A percentile compares a stretch with the other conserved stretches of the same genome.
Evolutionary conservation across 192 early-diverging fungal genomes (phyloP).

Genomic region (Phlyctochytrium arcticum): DNA sequence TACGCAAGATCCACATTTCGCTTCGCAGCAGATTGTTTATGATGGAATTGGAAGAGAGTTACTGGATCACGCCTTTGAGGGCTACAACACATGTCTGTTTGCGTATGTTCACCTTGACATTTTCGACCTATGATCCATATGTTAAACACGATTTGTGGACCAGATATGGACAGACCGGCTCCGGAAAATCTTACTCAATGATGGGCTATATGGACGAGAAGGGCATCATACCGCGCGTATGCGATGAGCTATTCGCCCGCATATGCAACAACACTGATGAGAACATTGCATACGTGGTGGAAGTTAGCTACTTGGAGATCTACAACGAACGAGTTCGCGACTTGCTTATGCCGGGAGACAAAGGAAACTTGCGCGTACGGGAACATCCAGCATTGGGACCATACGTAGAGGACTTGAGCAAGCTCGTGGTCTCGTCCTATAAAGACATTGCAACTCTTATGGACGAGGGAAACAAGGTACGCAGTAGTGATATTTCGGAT

Average conservation of each 20-base stretch:
- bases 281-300: constrained; percentile 35
- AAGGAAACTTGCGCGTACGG: constrained; percentile 68
- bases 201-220: constrained; percentile 40
- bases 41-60: constrained; percentile 71
- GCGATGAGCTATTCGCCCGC: constrained; percentile 70
- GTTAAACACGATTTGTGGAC: neutral
- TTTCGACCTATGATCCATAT: neutral
- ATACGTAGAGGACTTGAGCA: constrained; percentile 89
- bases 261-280: constrained; percentile 38
- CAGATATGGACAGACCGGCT: constrained; percentile 70
- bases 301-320: constrained; percentile 88
- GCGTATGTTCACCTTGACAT: constrained; percentile 55
- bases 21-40: constrained; percentile 73
- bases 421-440: constrained; percentile 77
- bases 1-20: constrained; percentile 49
- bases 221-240: constrained; percentile 85
- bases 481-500: constrained; percentile 30
- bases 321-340: constrained; percentile 97
- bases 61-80: constrained; percentile 79
- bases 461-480: constrained; percentile 74
- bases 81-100: constrained; percentile 92
- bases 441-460: constrained; percentile 80
- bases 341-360: constrained; percentile 51
- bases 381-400: constrained; percentile 52
- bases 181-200: constrained; percentile 68